Conservation (phyloP, 169 alveolate species). For the Plasmodium coatneyi region DNA sequence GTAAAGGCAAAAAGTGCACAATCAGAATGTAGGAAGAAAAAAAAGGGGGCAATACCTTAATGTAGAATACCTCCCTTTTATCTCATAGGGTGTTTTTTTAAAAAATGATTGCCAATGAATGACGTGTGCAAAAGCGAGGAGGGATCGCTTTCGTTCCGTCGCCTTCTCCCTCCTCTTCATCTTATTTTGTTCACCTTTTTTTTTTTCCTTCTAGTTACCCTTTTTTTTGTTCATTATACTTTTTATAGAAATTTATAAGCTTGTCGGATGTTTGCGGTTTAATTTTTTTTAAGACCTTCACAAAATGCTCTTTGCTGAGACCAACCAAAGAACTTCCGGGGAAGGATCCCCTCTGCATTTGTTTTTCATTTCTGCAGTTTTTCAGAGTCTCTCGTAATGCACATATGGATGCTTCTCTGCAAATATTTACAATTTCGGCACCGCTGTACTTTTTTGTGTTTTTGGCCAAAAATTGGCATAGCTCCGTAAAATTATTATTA, state of each 20-base stretch:
- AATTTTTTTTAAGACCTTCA: constrained; percentile 71
- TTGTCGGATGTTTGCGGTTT: constrained; percentile 78
- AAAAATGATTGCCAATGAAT: background rate
- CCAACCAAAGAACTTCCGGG: constrained; percentile 20
- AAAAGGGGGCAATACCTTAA: background rate
- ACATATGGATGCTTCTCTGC: constrained; percentile 92
- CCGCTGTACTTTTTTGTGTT: constrained; percentile 97
- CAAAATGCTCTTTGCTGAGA: constrained; percentile 73
- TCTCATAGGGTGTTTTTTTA: background rate
- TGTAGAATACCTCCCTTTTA: background rate
- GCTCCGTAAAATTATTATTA: constrained; percentile 89
- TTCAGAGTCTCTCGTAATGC: constrained; percentile 77
- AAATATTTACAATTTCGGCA: constrained; percentile 92
- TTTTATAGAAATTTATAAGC: constrained; percentile 75
- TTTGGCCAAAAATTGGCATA: constrained; percentile 85
- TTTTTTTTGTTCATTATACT: constrained; percentile 66
- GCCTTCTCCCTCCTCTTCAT: background rate
- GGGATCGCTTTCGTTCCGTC: background rate
- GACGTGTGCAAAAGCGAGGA: background rate
- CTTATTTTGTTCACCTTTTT: background rate
- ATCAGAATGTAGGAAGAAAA: background rate
- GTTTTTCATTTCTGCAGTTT: constrained; percentile 4
- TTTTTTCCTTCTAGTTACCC: background rate
- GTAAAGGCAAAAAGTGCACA: background rate
- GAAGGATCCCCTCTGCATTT: background rate